Percentiles rank a stretch among this genome's conserved stretches.
phyloP scores from a whole-genome alignment of 1,284 basidiomycete species.

The Pterulicium gracile region DNA sequence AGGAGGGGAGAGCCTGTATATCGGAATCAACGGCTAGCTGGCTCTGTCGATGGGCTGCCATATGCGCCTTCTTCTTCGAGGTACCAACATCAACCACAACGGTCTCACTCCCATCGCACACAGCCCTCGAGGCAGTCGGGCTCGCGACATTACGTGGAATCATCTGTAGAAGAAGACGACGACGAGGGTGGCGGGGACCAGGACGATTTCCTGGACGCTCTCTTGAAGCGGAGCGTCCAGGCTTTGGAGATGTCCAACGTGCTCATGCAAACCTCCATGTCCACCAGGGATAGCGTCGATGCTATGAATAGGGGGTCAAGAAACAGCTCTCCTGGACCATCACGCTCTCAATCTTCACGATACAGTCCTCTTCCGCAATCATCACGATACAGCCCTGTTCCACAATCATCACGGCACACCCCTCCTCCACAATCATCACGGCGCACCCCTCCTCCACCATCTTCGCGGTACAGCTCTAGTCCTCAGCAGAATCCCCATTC shows the following conservation, averaged over 20 bases:
- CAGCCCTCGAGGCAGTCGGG: not conserved
- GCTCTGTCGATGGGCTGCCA: not conserved
- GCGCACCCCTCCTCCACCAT: not conserved
- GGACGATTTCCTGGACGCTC: slow-evolving; percentile 53
- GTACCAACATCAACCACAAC: not conserved
- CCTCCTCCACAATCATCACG: not conserved
- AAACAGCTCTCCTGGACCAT: slow-evolving; percentile 25
- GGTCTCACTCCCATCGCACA: not conserved
- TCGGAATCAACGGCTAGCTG: not conserved
- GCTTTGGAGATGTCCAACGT: slow-evolving; percentile 76
- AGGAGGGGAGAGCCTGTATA: not conserved
- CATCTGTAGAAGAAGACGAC: slow-evolving; percentile 5
- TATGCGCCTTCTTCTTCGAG: not conserved
- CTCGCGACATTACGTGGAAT: not conserved
- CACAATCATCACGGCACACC: not conserved
- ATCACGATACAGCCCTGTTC: not conserved
- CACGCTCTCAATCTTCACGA: not conserved
- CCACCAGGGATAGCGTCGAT: slow-evolving; percentile 52
- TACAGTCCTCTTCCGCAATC: not conserved
- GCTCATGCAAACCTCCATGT: slow-evolving; percentile 60
- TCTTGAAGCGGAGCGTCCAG: slow-evolving; percentile 69
- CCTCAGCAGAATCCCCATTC: not conserved
- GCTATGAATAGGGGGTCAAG: slow-evolving; percentile 26
- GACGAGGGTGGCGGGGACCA: slow-evolving; percentile 12
- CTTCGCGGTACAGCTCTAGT: not conserved